Evolutionary conservation across 2,329 filamentous ascomycete species (phyloP), one percentile per base, ranked within the genome.

Genomic region (Pyrenophora tritici-repentis): DNA sequence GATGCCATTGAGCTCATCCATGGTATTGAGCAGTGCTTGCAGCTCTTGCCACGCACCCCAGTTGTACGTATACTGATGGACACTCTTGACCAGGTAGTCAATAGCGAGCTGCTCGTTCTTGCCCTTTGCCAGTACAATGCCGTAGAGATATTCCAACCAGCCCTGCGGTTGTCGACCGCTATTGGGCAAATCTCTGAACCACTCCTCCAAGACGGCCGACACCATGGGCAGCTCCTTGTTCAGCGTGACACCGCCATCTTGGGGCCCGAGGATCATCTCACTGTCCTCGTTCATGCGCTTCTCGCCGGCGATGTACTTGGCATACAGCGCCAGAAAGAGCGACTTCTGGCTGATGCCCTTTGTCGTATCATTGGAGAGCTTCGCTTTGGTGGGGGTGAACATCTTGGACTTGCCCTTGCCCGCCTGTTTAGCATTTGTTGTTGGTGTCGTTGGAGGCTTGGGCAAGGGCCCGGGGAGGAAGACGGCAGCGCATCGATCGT

Each of bases 1-100:
- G 47, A 93, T 83, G 63, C 84, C 82, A 68, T 88, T 88, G 50
- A 95, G 78, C 88, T 96, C 90, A 73, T 97, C 91, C 7, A 88
- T 82, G 29, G 88, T 86, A 31, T 85, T 84, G 53, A 96, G 84
- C 20, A 97, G 79, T 33, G 86, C 86, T 3, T 89, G 90, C 72
- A 99, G 84, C 75, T 99, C 94, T 51, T 94, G 83, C 94, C 94
- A 99, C 55, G 91, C 92, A 6, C 91, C 91, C 94, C 94, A 99
- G 69, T 97, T 96, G 83, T 92, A 96, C 1, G 91, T 90, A 65
- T 91, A 96, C 34, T 91, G 78, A 70, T 95, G 89, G 8, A 97
- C 90, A 67, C 92, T 96, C 57, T 86, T 83, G 43, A 97, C 80
- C n/a, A 99, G 81, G 82, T 89, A 96, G 57, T 89, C 85, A 73